Evolutionary conservation across 2,329 filamentous ascomycete genomes (phyloP).

Genomic region (Cercospora citrullina): DNA sequence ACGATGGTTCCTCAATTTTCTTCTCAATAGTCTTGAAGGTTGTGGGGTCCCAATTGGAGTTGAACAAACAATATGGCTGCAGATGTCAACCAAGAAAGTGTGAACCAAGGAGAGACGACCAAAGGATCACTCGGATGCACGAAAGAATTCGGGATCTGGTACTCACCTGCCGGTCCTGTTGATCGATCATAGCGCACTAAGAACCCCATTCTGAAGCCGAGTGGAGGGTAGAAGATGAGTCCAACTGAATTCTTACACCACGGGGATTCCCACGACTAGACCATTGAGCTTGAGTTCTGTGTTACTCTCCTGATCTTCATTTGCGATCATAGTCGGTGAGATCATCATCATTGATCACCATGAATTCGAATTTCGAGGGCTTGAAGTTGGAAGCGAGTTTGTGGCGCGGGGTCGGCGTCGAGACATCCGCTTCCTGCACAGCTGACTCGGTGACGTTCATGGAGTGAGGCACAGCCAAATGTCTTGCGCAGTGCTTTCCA

Average conservation of each 20-base stretch:
- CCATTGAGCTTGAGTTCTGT: background rate
- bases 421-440: constrained; percentile 1
- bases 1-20: background rate
- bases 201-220: background rate
- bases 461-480: background rate
- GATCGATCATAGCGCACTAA: background rate
- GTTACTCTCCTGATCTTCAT: background rate
- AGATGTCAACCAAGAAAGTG: background rate
- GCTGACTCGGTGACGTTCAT: constrained; percentile 6
- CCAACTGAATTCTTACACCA: background rate
- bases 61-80: background rate
- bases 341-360: background rate
- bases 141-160: background rate
- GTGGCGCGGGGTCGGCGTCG: background rate
- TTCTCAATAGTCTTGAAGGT: background rate
- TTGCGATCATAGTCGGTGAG: background rate
- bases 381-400: background rate
- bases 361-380: background rate
- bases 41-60: background rate
- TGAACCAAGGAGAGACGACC: background rate
- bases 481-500: constrained; percentile 7
- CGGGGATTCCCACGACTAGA: background rate
- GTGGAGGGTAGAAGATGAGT: background rate
- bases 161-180: background rate
- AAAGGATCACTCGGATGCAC: background rate